These are phyloP conservation scores for Populus euphratica DNA, from an alignment of 345 rosid species.

Conservation along the genomic window DNA sequence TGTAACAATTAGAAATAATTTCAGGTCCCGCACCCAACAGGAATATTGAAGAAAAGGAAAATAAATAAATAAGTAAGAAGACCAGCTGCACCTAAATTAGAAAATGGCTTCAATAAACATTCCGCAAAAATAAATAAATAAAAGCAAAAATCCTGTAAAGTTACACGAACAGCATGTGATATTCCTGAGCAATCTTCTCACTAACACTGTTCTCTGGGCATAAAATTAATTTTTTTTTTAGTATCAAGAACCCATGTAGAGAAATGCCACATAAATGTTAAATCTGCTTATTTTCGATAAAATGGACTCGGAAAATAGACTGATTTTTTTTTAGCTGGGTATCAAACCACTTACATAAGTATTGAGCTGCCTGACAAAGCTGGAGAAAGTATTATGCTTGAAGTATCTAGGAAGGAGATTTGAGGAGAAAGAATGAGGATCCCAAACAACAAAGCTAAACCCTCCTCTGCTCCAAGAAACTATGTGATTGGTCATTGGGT, in stretches of 20 bases:
- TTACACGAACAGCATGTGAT: neutral
- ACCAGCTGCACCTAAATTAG: neutral
- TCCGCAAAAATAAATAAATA: neutral
- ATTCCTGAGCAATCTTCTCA: constrained; percentile 5
- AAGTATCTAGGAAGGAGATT: constrained; percentile 25
- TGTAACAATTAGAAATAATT: neutral
- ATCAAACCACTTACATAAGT: constrained; percentile 24
- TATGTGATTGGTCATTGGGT: constrained; percentile 16
- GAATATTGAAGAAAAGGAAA: neutral
- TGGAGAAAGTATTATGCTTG: constrained; percentile 33
- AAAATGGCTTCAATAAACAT: neutral
- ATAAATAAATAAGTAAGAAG: neutral
- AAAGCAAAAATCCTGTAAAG: neutral
- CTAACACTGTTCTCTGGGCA: neutral
- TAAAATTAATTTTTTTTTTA: neutral
- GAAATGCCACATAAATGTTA: neutral
- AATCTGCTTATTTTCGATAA: neutral
- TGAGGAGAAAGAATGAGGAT: constrained; percentile 25
- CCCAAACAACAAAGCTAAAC: constrained; percentile 31
- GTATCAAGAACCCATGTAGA: neutral
- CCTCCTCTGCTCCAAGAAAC: constrained; percentile 31
- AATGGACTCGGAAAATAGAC: neutral
- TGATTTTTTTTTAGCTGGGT: neutral
- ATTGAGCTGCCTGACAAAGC: constrained; percentile 38
- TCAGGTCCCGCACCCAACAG: constrained; percentile 18